Evolutionary conservation across 2,329 filamentous ascomycete species (phyloP).

Genomic region (Emmonsiellopsis sp.): DNA sequence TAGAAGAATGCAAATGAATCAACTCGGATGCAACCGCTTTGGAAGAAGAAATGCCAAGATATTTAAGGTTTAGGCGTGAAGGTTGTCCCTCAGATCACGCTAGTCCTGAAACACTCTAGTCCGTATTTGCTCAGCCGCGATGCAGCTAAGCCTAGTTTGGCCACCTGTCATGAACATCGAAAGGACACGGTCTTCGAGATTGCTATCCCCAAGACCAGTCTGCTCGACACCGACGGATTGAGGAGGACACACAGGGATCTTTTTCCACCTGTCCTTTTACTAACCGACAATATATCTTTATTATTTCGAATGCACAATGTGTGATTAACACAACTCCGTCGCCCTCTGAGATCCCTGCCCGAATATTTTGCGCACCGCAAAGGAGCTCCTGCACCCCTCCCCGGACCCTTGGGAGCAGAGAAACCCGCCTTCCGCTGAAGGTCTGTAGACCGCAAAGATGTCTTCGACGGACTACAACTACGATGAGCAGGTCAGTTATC

Average conservation of each 20-base stretch:
- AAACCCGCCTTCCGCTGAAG: neutral
- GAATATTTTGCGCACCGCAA: neutral
- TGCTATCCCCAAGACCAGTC: neutral
- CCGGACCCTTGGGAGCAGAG: too few species aligned
- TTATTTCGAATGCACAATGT: neutral
- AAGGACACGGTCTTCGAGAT: neutral
- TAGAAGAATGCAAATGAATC: neutral
- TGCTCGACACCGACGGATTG: neutral
- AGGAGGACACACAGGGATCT: neutral
- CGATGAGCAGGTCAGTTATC: slow-evolving; percentile 65
- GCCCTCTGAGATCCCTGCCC: neutral
- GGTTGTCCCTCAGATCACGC: neutral
- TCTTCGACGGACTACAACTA: slow-evolving; percentile 97
- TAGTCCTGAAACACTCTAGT: neutral
- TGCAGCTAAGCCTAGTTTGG: slow-evolving; percentile 2
- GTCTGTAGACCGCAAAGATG: slow-evolving; percentile 24
- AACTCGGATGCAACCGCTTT: too few species aligned
- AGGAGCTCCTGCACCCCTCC: too few species aligned
- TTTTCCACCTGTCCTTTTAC: neutral
- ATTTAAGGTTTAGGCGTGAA: neutral
- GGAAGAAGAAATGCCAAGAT: neutral
- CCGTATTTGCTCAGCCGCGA: neutral
- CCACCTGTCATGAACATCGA: neutral
- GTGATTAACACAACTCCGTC: too few species aligned
- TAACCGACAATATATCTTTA: neutral